Base-by-base conservation (phyloP, 495 filamentous ascomycete genomes). In the Neurospora sp. region DNA sequence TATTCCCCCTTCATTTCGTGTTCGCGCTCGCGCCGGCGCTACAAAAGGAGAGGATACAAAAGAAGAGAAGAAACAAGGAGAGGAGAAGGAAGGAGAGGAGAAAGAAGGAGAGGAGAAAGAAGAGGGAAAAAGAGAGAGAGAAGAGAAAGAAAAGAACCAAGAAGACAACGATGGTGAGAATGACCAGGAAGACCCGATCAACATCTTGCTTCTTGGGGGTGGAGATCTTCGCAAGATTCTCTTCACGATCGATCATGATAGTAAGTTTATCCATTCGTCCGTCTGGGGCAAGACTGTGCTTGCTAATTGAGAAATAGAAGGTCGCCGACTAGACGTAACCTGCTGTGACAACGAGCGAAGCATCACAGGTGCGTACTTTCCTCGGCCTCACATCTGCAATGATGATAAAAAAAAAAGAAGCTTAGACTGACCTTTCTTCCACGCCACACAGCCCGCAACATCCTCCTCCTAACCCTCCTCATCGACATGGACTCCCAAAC, bases 131-230 rank as follows among this genome's bases (percentile, higher is more conserved):
- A 59, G 14, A 14, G 9, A 14, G 2, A 11, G 0, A 22, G 20
- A 59, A 3, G 48, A 22, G n/a, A 22, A 61, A 5, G 27, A 9
- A 35, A 61, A 35, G 1, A 10, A 14, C 1, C 12, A 31, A 8
- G 5, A 61, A 61, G 53, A 35, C 53, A 16, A 2, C 3, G 27
- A 9, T 14, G 5, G 12, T 18, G 6, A 18, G 1, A 16, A 18
- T 0, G 12, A 4, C 0, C 53, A 35, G 12, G 7, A 61, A 9
- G 68, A 39, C 44, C 72, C 72, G 14, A 78, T 76, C 18, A 74
- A 78, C 68, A 77, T 82, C 10, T 74, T 82, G 38, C 79, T 81
- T n/a, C 76, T 82, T 2, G 79, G 77, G 11, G 81, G 78, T 39
- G 79, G 79, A 39, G 79, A 81, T 70, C 71, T 79, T 42, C 74